Base-by-base conservation (phyloP, 805 yeast genomes). In the Nakazawaea wyomingensis region DNA sequence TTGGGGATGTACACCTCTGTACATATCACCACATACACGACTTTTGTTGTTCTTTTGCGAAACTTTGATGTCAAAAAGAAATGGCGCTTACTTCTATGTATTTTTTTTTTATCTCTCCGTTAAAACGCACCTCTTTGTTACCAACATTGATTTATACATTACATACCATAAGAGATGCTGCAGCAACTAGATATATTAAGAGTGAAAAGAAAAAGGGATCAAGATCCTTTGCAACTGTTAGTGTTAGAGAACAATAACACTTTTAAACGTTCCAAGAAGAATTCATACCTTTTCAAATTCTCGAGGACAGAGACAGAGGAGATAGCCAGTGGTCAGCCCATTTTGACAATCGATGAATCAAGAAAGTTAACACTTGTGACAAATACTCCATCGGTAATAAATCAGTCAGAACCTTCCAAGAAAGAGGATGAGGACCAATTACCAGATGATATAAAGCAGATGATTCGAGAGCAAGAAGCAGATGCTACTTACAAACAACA, bases 221-320 rank as follows among this genome's bases (percentile, higher is more conserved):
- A 88, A 54, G 96, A 87, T 51, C 96, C 97, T 2, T 69, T 91
- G 19, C 88, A 85, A 52, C 96, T 96, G 1, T 69, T 90, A 11
- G 63, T 76, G 8, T 53, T 76, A 21, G 78, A 74, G 39, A 68
- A 66, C 31, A 49, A 54, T 16, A 59, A 44, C 18, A 21, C 21
- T 9, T 53, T 66, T 37, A 68, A 78, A 52, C 55, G 76, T 42
- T 65, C 74, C 16, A 64, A 57, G 44, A 48, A 50, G 28, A 57
- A 68, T 3, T 54, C 57, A 6, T 65, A 54, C 43, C 53, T 77
- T 47, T 68, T 78, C 65, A 70, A 66, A 49, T 56, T 76, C 8
- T 71, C 77, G 4, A 59, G 72, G 50, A 74, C 79, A 1, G 75
- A 75, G 26, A 64, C 65, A 38, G 59, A 54, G 32, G 54, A 30